Percentiles rank a stretch among this genome's conserved stretches.
These are phyloP conservation scores for Pelargonium myrrhifolium DNA, from an alignment of 441 rosid genomes.

Conservation along the genomic window DNA sequence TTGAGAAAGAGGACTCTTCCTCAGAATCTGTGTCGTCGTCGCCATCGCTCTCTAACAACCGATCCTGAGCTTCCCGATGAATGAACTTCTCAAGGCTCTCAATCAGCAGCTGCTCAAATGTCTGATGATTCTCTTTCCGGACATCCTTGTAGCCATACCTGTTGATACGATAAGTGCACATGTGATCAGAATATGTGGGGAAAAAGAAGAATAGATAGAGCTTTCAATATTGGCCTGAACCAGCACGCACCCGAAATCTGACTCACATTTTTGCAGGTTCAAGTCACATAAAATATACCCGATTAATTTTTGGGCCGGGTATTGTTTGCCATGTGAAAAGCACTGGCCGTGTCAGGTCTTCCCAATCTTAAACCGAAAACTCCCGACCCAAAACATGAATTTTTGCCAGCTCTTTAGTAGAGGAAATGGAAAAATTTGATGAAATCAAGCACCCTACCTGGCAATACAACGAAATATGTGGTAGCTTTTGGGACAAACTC, in stretches of 20 bases:
- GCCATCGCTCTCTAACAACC: constrained; percentile 81
- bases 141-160: constrained; percentile 97
- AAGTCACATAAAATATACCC: no score
- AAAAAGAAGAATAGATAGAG: neutral
- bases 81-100: constrained; percentile 99
- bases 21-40: constrained; percentile 62
- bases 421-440: neutral
- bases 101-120: constrained; percentile 86
- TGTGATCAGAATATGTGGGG: neutral
- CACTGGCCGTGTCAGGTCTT: no score
- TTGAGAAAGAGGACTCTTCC: constrained; percentile 44
- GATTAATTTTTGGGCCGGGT: no score
- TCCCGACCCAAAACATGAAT: no score
- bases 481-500: constrained; percentile 78
- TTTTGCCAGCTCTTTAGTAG: no score
- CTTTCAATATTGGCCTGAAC: no score
- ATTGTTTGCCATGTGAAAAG: no score
- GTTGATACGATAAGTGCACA: constrained; percentile 20
- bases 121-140: constrained; percentile 89
- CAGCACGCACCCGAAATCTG: no score
- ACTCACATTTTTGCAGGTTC: no score
- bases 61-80: constrained; percentile 89
- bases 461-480: constrained; percentile 97
- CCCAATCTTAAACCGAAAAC: no score
- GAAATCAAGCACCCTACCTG: constrained; percentile 43